phyloP scores from a whole-genome alignment of 805 yeast genomes.

The Ogataea methanolica region DNA sequence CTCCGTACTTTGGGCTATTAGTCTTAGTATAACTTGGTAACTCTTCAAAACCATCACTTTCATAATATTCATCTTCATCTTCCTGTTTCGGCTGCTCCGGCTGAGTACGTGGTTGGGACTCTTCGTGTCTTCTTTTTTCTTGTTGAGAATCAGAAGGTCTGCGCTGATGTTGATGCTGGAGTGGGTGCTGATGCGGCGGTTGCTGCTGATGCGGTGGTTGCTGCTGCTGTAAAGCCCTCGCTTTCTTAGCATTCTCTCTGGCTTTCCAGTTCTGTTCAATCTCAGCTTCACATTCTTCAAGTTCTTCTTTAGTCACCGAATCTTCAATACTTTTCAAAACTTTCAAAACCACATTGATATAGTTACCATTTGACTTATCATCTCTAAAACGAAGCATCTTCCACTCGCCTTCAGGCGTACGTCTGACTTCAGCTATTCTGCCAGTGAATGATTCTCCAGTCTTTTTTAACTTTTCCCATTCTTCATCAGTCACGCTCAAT shows the following conservation, averaged over 20 bases:
- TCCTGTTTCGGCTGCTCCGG: conserved; percentile 10
- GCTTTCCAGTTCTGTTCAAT: conserved; percentile 61
- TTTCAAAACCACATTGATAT: conserved; percentile 71
- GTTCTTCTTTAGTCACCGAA: conserved; percentile 76
- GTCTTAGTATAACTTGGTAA: conserved; percentile 25
- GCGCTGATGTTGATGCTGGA: conserved; percentile 7
- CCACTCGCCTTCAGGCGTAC: conserved; percentile 70
- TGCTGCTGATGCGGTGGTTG: no score
- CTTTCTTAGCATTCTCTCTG: conserved; percentile 38
- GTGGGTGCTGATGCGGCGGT: no score
- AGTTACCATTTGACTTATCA: conserved; percentile 88
- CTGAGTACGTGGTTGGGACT: neutral
- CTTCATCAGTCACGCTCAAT: conserved; percentile 57
- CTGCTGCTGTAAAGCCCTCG: conserved; percentile 17
- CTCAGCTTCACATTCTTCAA: conserved; percentile 49
- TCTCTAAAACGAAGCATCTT: conserved; percentile 83
- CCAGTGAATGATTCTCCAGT: conserved; percentile 82
- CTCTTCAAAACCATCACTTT: conserved; percentile 34
- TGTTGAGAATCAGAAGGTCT: neutral
- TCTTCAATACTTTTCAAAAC: conserved; percentile 82
- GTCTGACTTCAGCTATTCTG: conserved; percentile 80
- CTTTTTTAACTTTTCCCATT: conserved; percentile 73
- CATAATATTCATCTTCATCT: conserved; percentile 28
- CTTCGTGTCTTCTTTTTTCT: neutral
- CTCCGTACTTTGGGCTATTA: conserved; percentile 28